Conservation (phyloP, 352 stramenopile species). For the Phytophthora pinifolia region DNA sequence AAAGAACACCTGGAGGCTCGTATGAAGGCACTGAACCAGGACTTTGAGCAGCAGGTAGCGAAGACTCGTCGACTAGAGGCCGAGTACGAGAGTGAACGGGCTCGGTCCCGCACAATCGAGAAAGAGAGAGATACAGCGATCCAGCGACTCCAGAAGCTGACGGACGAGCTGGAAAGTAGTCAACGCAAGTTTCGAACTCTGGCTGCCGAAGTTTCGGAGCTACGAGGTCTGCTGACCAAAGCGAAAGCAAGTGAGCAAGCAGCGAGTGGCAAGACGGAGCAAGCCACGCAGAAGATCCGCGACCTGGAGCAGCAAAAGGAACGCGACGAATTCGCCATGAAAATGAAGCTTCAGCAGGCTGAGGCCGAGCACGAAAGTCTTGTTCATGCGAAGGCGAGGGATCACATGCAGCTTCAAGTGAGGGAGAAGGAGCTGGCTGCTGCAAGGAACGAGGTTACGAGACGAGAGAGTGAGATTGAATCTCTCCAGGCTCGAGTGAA, state of each 20-base stretch:
- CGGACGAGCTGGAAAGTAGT: slow-evolving; percentile 35
- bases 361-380: slow-evolving; percentile 29
- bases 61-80: slow-evolving; percentile 35
- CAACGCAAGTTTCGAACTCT: slow-evolving; percentile 29
- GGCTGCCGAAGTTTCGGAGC: slow-evolving; percentile 28
- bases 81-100: slow-evolving; percentile 26
- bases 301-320: slow-evolving; percentile 38
- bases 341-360: slow-evolving; percentile 43
- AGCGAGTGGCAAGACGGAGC: slow-evolving; percentile 31
- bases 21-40: slow-evolving; percentile 25
- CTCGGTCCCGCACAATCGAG: slow-evolving; percentile 37
- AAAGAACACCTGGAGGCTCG: slow-evolving; percentile 40
- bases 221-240: slow-evolving; percentile 38
- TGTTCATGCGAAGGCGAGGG: slow-evolving; percentile 28
- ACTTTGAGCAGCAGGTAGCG: slow-evolving; percentile 34
- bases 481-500: slow-evolving; percentile 38
- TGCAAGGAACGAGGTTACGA: slow-evolving; percentile 28
- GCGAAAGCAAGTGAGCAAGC: slow-evolving; percentile 47
- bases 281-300: slow-evolving; percentile 31
- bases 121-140: slow-evolving; percentile 30
- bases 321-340: slow-evolving; percentile 30
- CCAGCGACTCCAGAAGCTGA: slow-evolving; percentile 30
- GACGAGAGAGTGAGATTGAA: slow-evolving; percentile 26
- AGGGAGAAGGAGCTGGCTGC: slow-evolving; percentile 33
- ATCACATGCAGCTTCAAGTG: slow-evolving; percentile 31